phyloP scores from a whole-genome alignment of 116 monocot species.

The Dioscorea cayenensis region DNA sequence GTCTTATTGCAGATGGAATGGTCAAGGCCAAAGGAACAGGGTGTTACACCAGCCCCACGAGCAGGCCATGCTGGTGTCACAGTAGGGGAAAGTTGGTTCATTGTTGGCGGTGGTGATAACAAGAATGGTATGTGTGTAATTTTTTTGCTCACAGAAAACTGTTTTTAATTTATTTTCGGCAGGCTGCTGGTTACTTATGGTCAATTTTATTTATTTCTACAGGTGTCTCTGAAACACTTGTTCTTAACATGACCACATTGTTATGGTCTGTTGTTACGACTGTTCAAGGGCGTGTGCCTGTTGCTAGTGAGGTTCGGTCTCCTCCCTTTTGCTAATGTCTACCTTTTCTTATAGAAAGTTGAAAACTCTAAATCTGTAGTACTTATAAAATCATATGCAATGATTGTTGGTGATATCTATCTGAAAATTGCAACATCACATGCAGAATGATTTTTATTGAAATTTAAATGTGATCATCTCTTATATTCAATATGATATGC shows the following conservation, averaged over 20 bases:
- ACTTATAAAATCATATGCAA: too few species aligned
- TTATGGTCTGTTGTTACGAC: constrained; percentile 92
- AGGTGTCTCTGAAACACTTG: constrained; percentile 95
- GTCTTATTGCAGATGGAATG: constrained; percentile 87
- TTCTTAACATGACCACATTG: constrained; percentile 94
- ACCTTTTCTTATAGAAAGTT: neutral
- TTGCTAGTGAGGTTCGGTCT: constrained; percentile 87
- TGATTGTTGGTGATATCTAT: too few species aligned
- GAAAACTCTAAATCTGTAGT: too few species aligned
- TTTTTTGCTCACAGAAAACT: neutral
- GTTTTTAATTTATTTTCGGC: neutral
- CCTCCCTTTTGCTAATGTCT: neutral
- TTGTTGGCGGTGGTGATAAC: constrained; percentile 95
- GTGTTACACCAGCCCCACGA: constrained; percentile 71
- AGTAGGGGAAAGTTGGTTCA: constrained; percentile 95
- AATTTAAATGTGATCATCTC: too few species aligned
- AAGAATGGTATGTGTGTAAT: constrained; percentile 58
- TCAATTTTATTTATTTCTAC: constrained; percentile 13
- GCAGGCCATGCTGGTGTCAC: constrained; percentile 96
- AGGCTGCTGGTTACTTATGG: neutral
- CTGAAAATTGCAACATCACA: too few species aligned
- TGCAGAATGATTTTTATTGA: too few species aligned
- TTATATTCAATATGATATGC: too few species aligned
- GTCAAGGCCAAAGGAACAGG: constrained; percentile 90
- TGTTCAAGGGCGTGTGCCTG: constrained; percentile 77